Evolutionary conservation across 768 basidiomycete species (phyloP).

Genomic region (Trametes elegans): DNA sequence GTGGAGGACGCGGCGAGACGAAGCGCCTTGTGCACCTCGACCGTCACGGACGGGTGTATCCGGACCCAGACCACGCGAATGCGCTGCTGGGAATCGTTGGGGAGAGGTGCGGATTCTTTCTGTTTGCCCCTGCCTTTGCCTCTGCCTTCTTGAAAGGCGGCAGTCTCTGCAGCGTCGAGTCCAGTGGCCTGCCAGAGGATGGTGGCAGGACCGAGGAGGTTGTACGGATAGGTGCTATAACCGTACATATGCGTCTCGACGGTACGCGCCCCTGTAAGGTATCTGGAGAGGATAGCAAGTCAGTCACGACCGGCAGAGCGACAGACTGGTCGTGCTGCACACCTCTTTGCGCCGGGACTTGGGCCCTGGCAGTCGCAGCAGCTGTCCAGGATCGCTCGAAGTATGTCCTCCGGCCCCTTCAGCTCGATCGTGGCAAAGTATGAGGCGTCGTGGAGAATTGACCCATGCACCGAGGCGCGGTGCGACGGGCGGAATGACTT

Average conservation of each 20-base stretch:
- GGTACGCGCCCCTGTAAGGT: slow-evolving; percentile 59
- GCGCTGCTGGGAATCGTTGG: not conserved
- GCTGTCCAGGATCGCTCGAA: slow-evolving; percentile 49
- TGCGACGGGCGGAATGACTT: slow-evolving; percentile 92
- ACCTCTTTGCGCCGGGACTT: slow-evolving; percentile 64
- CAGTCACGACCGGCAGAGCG: not conserved
- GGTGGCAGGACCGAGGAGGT: slow-evolving; percentile 65
- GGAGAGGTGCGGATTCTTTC: not conserved
- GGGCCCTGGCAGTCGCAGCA: slow-evolving; percentile 66
- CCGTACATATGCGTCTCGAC: slow-evolving; percentile 70
- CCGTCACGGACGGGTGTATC: slow-evolving; percentile 72
- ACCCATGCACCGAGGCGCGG: slow-evolving; percentile 80
- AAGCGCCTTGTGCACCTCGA: slow-evolving; percentile 53
- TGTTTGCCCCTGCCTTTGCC: slow-evolving; percentile 29
- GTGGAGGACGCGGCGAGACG: slow-evolving; percentile 48
- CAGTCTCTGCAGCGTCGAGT: not conserved
- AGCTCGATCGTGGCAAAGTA: slow-evolving; percentile 79
- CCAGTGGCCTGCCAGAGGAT: slow-evolving; percentile 86
- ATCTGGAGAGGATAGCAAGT: slow-evolving; percentile 41
- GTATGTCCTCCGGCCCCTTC: slow-evolving; percentile 54
- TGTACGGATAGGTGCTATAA: slow-evolving; percentile 60
- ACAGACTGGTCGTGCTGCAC: slow-evolving; percentile 5
- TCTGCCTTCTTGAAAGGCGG: not conserved
- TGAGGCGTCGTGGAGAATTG: slow-evolving; percentile 88
- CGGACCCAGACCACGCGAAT: slow-evolving; percentile 68